Evolutionary conservation across 306 rosid genomes (phyloP).

Genomic region (Trichosanthes cucumerina): DNA sequence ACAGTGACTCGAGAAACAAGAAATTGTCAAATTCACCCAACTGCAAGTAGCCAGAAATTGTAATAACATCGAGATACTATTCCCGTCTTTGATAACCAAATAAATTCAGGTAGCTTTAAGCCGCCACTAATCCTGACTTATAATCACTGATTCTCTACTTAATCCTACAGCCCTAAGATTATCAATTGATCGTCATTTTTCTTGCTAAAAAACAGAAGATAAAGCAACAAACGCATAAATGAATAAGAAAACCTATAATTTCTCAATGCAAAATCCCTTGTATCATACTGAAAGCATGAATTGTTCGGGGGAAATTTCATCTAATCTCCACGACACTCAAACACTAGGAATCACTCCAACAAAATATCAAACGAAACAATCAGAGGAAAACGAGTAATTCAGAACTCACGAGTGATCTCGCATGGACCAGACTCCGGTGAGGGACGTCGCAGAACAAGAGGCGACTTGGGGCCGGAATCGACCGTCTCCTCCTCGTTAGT

Average conservation of each 20-base stretch:
- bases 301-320: not conserved
- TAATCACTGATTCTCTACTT: not conserved
- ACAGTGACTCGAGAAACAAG: not conserved
- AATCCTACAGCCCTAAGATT: not conserved
- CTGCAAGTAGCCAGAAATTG: not conserved
- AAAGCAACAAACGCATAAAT: not conserved
- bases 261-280: not conserved
- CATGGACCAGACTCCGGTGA: slow-evolving; percentile 59
- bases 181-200: not conserved
- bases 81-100: not conserved
- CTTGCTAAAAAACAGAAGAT: not conserved
- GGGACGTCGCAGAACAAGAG: slow-evolving; percentile 46
- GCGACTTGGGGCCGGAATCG: slow-evolving; percentile 18
- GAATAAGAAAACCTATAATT: not conserved
- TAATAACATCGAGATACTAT: not conserved
- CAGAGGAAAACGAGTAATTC: not conserved
- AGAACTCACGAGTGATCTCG: slow-evolving; percentile 57
- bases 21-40: not conserved
- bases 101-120: not conserved
- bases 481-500: slow-evolving; percentile 14
- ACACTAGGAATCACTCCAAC: not conserved
- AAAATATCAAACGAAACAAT: not conserved
- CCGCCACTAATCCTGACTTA: not conserved
- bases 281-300: not conserved
- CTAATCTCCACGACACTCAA: not conserved